Evolutionary conservation across 768 basidiomycete genomes (phyloP), one percentile per base, ranked within the genome.

Genomic region (Steccherinum ochraceum): DNA sequence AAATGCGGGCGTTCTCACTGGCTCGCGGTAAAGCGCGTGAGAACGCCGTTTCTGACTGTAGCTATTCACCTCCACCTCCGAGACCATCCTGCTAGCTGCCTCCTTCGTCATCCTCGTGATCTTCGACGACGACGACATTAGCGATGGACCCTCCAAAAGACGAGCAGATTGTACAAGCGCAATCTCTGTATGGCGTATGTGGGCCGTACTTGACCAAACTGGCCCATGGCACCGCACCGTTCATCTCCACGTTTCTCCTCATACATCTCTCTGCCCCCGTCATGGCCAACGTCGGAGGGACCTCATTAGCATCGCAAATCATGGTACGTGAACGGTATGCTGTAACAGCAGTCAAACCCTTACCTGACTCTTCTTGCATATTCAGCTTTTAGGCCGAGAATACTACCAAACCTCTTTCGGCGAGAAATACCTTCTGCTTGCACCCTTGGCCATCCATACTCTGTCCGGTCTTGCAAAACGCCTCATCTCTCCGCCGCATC

Each of bases 381-480:
- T n/a, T n/a, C 57, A 93, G 89, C 71, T 93, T 41, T 72, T 94
- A 12, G 88, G 89, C 10, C 71, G 90, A 48, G 90, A 91, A 67
- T 91, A 90, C 67, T 93, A 94, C 64, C 89, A 93, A 62, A 86
- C 84, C 0, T 50, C 68, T 0, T 74, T 83, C 47, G 78, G 79
- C 19, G 89, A 93, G 65, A 78, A 73, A 39, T 78, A 79, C 40
- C 78, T 92, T 12, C 71, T 93, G 10, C 69, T 87, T 25, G 68
- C 70, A 1, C 90, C 91, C 0, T 66, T 94, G n/a, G 68, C 69
- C 24, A 60, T 83, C 7, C 91, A 93, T 60, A 65, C 81, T 19
- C 51, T 78, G 4, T 74, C 86, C 0, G 80, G 79, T 3, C 52
- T 78, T n/a, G 57, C 76, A 5, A 84, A 84, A 54, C 80, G 89